Conservation (phyloP, 2,329 filamentous ascomycete genomes). For the Diaporthe destruens region DNA sequence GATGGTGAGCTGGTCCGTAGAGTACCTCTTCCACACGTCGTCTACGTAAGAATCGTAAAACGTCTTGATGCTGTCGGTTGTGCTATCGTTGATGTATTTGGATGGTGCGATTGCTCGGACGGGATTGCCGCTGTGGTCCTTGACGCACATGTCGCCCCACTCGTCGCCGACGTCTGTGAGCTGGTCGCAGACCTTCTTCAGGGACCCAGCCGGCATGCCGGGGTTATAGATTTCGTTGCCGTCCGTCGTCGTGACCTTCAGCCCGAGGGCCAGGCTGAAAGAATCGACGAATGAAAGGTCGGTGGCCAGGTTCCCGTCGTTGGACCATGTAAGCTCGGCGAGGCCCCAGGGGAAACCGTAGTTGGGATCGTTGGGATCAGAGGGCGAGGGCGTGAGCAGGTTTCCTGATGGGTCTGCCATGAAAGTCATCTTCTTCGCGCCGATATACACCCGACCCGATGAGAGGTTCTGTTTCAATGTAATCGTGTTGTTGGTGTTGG, state of each 20-base stretch:
- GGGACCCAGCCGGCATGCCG: constrained; percentile 27
- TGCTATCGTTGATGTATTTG: constrained; percentile 51
- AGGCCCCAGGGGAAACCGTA: constrained; percentile 62
- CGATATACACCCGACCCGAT: constrained; percentile 68
- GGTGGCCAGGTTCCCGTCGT: constrained; percentile 54
- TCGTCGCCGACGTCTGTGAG: constrained; percentile 53
- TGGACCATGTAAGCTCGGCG: constrained; percentile 61
- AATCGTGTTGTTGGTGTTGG: constrained; percentile 17
- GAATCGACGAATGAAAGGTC: constrained; percentile 67
- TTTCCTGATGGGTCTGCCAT: constrained; percentile 73
- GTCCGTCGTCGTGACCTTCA: constrained; percentile 53
- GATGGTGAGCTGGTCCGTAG: constrained; percentile 49
- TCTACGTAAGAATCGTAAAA: constrained; percentile 62
- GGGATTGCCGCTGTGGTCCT: constrained; percentile 50
- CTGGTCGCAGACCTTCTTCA: constrained; percentile 44
- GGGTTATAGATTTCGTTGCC: constrained; percentile 15
- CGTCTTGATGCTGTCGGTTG: not conserved
- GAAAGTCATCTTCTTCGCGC: constrained; percentile 68
- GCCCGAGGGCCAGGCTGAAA: constrained; percentile 63
- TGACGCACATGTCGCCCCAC: constrained; percentile 61
- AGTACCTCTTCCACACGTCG: constrained; percentile 60
- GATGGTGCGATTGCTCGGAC: constrained; percentile 61
- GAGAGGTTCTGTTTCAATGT: constrained; percentile 44
- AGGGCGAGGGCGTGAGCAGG: constrained; percentile 76
- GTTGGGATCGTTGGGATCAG: constrained; percentile 70